A percentile compares a stretch with the other conserved stretches of the same genome.
These are phyloP conservation scores for Yarrowia deformans DNA, from an alignment of 805 yeast species.

Conservation along the genomic window DNA sequence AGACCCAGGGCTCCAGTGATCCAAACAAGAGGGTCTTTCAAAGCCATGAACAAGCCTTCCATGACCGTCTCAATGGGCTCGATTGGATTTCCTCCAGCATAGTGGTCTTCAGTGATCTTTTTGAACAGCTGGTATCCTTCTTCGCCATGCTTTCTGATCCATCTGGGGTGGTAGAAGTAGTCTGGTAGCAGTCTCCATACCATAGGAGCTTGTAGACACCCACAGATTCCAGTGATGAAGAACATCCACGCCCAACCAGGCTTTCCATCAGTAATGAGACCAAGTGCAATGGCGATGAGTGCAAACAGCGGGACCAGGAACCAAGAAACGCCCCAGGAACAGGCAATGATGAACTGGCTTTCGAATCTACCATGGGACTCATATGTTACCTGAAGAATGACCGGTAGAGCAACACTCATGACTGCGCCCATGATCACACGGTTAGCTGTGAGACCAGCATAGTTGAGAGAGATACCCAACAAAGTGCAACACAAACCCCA, in stretches of 20 bases:
- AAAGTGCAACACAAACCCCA: slow-evolving; percentile 16
- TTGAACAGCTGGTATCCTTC: slow-evolving; percentile 18
- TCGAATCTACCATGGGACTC: slow-evolving; percentile 13
- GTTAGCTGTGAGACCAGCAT: slow-evolving; percentile 6
- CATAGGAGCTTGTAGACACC: slow-evolving; percentile 20
- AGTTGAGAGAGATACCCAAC: slow-evolving; percentile 2
- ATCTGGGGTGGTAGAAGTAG: slow-evolving; percentile 31
- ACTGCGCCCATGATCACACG: slow-evolving; percentile 15
- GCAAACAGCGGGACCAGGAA: slow-evolving; percentile 28
- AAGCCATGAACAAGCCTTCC: not conserved
- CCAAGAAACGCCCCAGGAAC: slow-evolving; percentile 17
- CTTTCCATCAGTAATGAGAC: slow-evolving; percentile 14
- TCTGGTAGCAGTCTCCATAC: slow-evolving; percentile 21
- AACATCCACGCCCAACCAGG: slow-evolving; percentile 32
- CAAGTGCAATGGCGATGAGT: slow-evolving; percentile 14
- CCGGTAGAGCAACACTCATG: slow-evolving; percentile 10
- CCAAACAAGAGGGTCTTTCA: slow-evolving; percentile 11
- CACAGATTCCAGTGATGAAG: slow-evolving; percentile 21
- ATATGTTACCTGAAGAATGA: not conserved
- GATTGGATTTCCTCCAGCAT: slow-evolving; percentile 14
- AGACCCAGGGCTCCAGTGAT: not conserved
- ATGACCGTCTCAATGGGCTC: not conserved
- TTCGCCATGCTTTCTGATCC: slow-evolving; percentile 20
- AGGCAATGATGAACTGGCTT: slow-evolving; percentile 12
- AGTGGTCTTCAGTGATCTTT: slow-evolving; percentile 1